Percentiles rank a stretch among this genome's conserved stretches.
phyloP scores from a whole-genome alignment of 2,329 filamentous ascomycete genomes.

The Scolecobasidium constrictum region DNA sequence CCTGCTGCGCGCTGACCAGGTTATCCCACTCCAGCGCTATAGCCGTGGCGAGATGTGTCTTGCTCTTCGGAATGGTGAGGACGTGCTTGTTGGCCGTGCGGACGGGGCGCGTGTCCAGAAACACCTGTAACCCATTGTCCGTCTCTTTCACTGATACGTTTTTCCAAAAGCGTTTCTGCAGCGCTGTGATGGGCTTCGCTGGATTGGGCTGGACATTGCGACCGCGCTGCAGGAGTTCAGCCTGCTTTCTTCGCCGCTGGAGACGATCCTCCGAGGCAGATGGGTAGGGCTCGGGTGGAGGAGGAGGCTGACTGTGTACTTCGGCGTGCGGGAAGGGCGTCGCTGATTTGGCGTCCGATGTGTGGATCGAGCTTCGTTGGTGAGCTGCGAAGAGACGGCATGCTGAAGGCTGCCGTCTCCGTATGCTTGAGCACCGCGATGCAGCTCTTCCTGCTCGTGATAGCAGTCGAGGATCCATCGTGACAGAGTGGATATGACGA shows the following conservation, averaged over 20 bases:
- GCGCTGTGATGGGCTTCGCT: slow-evolving; percentile 32
- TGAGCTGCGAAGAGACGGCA: neutral
- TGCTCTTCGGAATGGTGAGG: slow-evolving; percentile 61
- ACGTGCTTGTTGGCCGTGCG: slow-evolving; percentile 64
- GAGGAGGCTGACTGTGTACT: slow-evolving; percentile 48
- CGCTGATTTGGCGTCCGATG: slow-evolving; percentile 32
- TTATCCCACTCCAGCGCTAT: slow-evolving; percentile 92
- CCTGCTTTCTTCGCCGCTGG: slow-evolving; percentile 38
- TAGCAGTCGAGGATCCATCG: too few relatives aligned
- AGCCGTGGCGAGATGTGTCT: slow-evolving; percentile 71
- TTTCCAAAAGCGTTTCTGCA: slow-evolving; percentile 79
- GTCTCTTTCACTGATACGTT: slow-evolving; percentile 47
- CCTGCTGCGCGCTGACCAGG: slow-evolving; percentile 70
- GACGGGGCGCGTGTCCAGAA: slow-evolving; percentile 69
- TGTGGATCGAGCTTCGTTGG: slow-evolving; percentile 20
- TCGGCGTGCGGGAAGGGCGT: slow-evolving; percentile 47
- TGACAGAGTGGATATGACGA: too few relatives aligned
- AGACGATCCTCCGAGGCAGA: slow-evolving; percentile 37
- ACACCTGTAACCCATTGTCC: slow-evolving; percentile 44
- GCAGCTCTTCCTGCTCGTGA: too few relatives aligned
- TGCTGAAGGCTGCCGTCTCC: too few relatives aligned
- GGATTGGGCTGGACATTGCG: slow-evolving; percentile 31
- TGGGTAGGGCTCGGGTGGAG: slow-evolving; percentile 39
- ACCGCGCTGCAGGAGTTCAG: slow-evolving; percentile 35
- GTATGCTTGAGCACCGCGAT: too few relatives aligned